Percentiles rank a stretch among this genome's conserved stretches.
phyloP scores from a whole-genome alignment of 306 rosid genomes.

The Pyrus bretschneideri region DNA sequence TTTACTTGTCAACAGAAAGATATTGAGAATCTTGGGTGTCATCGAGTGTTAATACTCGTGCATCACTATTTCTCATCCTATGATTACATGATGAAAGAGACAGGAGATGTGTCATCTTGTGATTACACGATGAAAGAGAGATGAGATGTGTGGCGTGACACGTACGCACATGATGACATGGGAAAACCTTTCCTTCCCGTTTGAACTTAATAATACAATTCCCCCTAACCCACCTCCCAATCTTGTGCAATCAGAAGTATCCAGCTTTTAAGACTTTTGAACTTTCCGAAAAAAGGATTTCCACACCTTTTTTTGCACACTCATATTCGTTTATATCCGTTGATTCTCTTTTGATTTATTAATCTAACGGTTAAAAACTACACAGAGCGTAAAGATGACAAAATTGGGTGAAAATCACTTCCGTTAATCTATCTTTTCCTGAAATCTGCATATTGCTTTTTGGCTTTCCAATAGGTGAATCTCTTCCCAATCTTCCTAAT shows the following conservation, averaged over 20 bases:
- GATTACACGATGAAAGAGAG: not conserved
- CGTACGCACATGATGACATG: not conserved
- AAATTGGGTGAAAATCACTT: not conserved
- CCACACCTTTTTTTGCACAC: not conserved
- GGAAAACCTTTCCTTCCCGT: not conserved
- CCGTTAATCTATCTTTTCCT: not conserved
- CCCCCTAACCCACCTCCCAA: not conserved
- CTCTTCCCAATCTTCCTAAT: not conserved
- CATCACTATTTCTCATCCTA: not conserved
- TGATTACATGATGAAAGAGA: not conserved
- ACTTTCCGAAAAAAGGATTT: not conserved
- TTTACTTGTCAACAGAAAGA: not conserved
- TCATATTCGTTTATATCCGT: not conserved
- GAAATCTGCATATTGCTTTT: constrained; percentile 25
- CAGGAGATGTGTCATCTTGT: not conserved
- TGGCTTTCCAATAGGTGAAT: constrained; percentile 14
- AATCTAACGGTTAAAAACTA: fast-evolving
- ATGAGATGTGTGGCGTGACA: not conserved
- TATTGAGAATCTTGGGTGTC: not conserved
- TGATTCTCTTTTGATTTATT: too few species aligned
- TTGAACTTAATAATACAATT: not conserved
- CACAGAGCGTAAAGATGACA: not conserved
- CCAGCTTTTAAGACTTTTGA: not conserved
- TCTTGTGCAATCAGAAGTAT: not conserved
- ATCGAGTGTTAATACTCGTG: not conserved